Conservation (phyloP, 1,139 yeast species). For the Magnusiomyces paraingens region DNA sequence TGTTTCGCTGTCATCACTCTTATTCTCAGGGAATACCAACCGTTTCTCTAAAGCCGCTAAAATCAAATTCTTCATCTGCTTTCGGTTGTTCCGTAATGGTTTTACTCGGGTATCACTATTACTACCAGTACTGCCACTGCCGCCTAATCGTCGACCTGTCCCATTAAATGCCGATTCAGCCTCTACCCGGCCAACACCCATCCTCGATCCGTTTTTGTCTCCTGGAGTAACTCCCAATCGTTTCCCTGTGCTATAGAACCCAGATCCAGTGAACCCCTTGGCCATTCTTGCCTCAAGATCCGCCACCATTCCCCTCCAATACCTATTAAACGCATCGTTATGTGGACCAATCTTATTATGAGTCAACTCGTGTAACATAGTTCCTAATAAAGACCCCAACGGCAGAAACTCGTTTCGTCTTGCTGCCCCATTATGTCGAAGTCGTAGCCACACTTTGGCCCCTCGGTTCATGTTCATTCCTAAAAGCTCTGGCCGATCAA, state of each 20-base stretch:
- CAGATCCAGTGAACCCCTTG: slow-evolving; percentile 38
- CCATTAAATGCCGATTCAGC: not conserved
- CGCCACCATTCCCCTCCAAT: slow-evolving; percentile 53
- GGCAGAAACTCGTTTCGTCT: slow-evolving; percentile 47
- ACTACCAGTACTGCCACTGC: not conserved
- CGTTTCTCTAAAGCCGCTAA: slow-evolving; percentile 1
- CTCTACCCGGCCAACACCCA: no score
- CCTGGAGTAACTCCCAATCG: slow-evolving; percentile 40
- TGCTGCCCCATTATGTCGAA: slow-evolving; percentile 55
- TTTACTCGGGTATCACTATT: not conserved
- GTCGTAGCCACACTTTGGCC: slow-evolving; percentile 60
- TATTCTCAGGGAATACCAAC: not conserved
- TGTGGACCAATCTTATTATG: slow-evolving; percentile 82
- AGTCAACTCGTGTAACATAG: slow-evolving; percentile 81
- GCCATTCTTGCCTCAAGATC: slow-evolving; percentile 53
- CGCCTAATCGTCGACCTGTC: not conserved
- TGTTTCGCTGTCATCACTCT: not conserved
- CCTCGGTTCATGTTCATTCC: slow-evolving; percentile 91
- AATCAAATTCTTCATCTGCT: not conserved
- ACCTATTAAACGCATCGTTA: slow-evolving; percentile 60
- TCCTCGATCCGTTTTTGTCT: not conserved
- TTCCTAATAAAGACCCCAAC: slow-evolving; percentile 63
- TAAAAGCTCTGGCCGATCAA: slow-evolving; percentile 65
- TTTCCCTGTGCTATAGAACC: slow-evolving; percentile 47
- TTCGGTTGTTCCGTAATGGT: not conserved